Evolutionary conservation across 257 asterid species (phyloP).

Genomic region (Primulina tabacum): DNA sequence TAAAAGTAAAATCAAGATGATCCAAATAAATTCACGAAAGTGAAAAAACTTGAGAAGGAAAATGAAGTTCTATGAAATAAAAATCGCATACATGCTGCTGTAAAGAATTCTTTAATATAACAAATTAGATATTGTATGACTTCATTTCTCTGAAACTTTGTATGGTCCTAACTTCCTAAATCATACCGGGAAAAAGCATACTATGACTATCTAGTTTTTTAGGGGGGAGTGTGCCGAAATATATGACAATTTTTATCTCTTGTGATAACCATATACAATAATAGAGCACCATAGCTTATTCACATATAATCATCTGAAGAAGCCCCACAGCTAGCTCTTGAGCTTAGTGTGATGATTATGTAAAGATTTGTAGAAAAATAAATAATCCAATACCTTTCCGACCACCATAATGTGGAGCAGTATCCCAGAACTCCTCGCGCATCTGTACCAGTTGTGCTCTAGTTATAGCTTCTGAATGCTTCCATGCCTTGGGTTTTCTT

Average conservation of each 20-base stretch:
- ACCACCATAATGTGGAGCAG: slow-evolving; percentile 82
- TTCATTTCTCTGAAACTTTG: not conserved
- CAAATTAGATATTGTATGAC: not conserved
- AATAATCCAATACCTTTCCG: slow-evolving; percentile 42
- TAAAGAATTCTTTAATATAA: not conserved
- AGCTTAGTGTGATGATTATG: not conserved
- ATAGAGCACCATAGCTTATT: not conserved
- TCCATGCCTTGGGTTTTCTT: slow-evolving; percentile 73
- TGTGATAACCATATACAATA: not conserved
- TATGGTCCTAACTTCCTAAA: not conserved
- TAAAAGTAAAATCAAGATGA: not conserved
- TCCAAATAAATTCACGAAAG: not conserved
- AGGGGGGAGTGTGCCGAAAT: not conserved
- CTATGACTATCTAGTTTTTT: too few species aligned
- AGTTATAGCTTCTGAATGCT: slow-evolving; percentile 60
- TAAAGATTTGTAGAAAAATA: not conserved
- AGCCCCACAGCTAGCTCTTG: not conserved
- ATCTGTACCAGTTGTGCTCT: slow-evolving; percentile 51
- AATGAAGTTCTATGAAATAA: not conserved
- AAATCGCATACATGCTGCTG: not conserved
- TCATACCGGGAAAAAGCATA: not conserved
- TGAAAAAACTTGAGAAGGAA: not conserved
- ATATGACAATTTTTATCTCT: not conserved
- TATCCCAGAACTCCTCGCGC: slow-evolving; percentile 84
- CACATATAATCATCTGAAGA: not conserved